Evolutionary conservation across 495 filamentous ascomycete genomes (phyloP).

Genomic region (Neurospora sp.): DNA sequence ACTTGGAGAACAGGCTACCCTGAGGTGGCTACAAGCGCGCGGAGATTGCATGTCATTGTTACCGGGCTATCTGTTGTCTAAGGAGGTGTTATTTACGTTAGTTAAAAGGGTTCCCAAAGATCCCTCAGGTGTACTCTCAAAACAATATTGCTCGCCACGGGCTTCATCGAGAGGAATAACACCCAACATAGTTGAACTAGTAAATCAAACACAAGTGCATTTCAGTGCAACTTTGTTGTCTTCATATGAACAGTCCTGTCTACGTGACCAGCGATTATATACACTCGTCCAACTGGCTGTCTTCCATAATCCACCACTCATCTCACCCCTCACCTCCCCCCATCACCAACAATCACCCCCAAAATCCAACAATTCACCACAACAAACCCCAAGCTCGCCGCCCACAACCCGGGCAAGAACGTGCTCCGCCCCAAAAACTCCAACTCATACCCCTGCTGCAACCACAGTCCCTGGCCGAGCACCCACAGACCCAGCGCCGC

Average conservation of each 20-base stretch:
- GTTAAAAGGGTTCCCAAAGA: not conserved
- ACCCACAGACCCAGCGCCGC: slow-evolving; percentile 61
- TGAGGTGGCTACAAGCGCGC: not conserved
- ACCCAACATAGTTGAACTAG: not conserved
- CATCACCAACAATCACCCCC: slow-evolving; percentile 65
- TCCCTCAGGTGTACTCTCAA: not conserved
- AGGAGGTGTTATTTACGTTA: not conserved
- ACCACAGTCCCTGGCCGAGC: slow-evolving; percentile 62
- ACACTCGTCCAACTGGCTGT: not conserved
- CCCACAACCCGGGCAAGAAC: slow-evolving; percentile 76
- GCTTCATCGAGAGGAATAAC: not conserved
- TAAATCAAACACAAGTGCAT: not conserved
- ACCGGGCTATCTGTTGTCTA: not conserved
- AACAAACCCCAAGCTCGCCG: slow-evolving; percentile 68
- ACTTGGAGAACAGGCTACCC: not conserved
- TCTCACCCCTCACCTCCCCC: slow-evolving; percentile 12
- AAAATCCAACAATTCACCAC: slow-evolving; percentile 78
- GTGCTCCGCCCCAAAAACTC: slow-evolving; percentile 83
- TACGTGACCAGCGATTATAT: not conserved
- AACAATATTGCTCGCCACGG: not conserved
- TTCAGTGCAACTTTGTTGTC: not conserved
- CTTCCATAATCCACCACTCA: not conserved
- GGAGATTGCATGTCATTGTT: not conserved
- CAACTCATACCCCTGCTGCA: slow-evolving; percentile 77
- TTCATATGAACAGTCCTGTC: not conserved